phyloP scores from a whole-genome alignment of 495 filamentous ascomycete species.

The Tuber indicum region DNA sequence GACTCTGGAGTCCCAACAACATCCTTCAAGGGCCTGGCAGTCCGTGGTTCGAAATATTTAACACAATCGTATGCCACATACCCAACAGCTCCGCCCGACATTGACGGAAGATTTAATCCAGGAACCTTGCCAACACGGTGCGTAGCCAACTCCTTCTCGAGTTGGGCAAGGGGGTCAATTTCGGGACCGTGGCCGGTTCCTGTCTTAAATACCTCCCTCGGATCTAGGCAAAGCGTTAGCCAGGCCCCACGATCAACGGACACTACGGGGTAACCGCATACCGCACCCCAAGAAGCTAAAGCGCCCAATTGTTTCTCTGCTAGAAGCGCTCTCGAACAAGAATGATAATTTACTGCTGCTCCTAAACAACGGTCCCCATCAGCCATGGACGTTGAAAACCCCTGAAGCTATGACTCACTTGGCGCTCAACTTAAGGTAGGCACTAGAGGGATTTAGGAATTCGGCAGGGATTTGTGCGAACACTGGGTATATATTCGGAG shows the following conservation, averaged over 20 bases:
- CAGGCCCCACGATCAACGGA: background rate
- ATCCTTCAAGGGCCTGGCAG: conserved; percentile 77
- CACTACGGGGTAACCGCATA: conserved; percentile 38
- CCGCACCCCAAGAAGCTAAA: conserved; percentile 93
- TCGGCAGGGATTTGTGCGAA: conserved; percentile 83
- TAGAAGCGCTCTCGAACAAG: conserved; percentile 89
- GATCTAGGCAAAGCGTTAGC: conserved; percentile 49
- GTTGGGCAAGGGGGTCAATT: conserved; percentile 69
- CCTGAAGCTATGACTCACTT: conserved; percentile 51
- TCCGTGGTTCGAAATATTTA: conserved; percentile 93
- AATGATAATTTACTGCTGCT: conserved; percentile 64
- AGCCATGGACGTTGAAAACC: conserved; percentile 4
- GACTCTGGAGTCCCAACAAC: conserved; percentile 81
- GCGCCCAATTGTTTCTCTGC: conserved; percentile 79
- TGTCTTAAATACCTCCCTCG: conserved; percentile 77
- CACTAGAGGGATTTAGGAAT: conserved; percentile 80
- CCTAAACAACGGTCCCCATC: conserved; percentile 34
- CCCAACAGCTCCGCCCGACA: conserved; percentile 88
- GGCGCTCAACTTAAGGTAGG: conserved; percentile 79
- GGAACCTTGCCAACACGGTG: conserved; percentile 74
- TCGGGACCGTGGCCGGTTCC: conserved; percentile 79
- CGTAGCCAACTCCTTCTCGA: conserved; percentile 70
- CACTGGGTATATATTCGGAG: conserved; percentile 78
- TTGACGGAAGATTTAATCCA: conserved; percentile 67
- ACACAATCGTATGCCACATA: conserved; percentile 98